Evolutionary conservation across 768 basidiomycete species (phyloP).

Genomic region (Piloderma croceum): DNA sequence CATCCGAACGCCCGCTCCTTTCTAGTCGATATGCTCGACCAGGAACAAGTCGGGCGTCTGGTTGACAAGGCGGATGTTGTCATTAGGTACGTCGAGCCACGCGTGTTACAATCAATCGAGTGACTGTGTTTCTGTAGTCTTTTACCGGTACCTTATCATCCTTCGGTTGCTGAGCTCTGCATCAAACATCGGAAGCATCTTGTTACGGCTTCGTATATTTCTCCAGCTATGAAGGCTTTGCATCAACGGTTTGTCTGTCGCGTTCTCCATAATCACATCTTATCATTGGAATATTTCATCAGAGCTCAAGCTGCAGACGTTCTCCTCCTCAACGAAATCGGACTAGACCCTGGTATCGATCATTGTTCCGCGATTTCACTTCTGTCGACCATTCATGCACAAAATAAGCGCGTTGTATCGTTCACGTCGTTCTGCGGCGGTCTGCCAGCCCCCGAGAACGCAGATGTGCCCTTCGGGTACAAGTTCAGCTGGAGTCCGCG

Average conservation of each 20-base stretch:
- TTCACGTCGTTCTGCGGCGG: constrained; percentile 94
- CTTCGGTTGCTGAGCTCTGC: constrained; percentile 65
- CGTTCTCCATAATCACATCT: background rate
- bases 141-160: constrained; percentile 73
- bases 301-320: constrained; percentile 62
- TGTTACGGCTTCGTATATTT: constrained; percentile 89
- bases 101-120: background rate
- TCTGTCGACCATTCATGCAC: constrained; percentile 42
- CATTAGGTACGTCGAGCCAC: constrained; percentile 69
- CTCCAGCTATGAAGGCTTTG: constrained; percentile 65
- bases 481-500: constrained; percentile 93
- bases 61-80: constrained; percentile 71
- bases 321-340: constrained; percentile 83
- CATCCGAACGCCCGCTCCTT: constrained; percentile 50
- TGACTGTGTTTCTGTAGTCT: constrained; percentile 42
- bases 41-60: constrained; percentile 40
- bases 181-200: constrained; percentile 67
- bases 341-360: constrained; percentile 85
- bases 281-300: constrained; percentile 5
- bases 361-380: constrained; percentile 81
- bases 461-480: constrained; percentile 70
- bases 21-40: constrained; percentile 55
- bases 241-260: constrained; percentile 43
- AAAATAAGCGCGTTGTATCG: constrained; percentile 54
- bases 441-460: constrained; percentile 68